phyloP scores from a whole-genome alignment of 2,329 filamentous ascomycete species.

The Phaeosphaeriaceae sp. region DNA sequence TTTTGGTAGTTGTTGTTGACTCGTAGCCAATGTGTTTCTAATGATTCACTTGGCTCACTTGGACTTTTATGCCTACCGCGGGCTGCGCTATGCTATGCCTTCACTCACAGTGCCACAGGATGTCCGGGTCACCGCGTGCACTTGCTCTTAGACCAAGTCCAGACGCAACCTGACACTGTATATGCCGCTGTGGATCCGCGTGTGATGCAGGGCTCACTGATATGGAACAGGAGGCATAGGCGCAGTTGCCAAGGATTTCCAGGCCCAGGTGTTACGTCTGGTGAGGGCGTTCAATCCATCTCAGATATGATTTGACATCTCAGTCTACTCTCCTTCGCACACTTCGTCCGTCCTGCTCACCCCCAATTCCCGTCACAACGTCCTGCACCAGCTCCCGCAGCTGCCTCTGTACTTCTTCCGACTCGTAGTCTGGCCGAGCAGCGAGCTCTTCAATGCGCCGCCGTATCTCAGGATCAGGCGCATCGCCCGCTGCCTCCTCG shows the following conservation, averaged over 20 bases:
- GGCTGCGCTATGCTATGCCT: no score
- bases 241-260: background rate
- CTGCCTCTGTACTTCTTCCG: constrained; percentile 78
- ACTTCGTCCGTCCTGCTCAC: constrained; percentile 65
- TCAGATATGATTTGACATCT: constrained; percentile 4
- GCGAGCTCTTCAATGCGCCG: constrained; percentile 89
- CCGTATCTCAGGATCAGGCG: constrained; percentile 82
- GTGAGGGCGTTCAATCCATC: background rate
- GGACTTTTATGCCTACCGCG: no score
- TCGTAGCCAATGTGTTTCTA: background rate
- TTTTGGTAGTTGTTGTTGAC: background rate
- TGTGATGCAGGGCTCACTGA: background rate
- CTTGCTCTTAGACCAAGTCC: background rate
- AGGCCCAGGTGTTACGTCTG: background rate
- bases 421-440: constrained; percentile 81
- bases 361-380: constrained; percentile 72
- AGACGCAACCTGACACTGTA: no score
- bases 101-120: no score
- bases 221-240: background rate
- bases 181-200: no score
- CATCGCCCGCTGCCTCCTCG: constrained; percentile 58
- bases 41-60: no score
- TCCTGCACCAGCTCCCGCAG: constrained; percentile 81
- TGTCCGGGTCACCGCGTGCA: no score
- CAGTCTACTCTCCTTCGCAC: constrained; percentile 47